Percentiles rank a stretch among this genome's conserved stretches.
Conservation (phyloP, 306 rosid genomes). For the Benincasa hispida region DNA sequence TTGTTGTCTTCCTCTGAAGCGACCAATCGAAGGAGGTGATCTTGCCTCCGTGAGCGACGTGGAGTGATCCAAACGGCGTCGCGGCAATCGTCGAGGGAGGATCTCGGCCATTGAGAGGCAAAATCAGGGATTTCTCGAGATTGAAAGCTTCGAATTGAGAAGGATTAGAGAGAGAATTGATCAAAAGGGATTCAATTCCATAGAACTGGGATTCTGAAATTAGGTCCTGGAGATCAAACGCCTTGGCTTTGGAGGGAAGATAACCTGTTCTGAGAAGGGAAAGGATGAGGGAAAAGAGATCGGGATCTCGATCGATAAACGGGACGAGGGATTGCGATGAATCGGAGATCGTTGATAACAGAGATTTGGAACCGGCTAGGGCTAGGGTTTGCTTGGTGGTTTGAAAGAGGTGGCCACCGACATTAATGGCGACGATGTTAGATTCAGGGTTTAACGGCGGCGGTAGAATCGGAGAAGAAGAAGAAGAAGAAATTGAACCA, state of each 20-base stretch:
- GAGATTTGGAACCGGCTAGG: slow-evolving; percentile 44
- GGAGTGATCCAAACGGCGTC: slow-evolving; percentile 54
- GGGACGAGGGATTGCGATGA: slow-evolving; percentile 25
- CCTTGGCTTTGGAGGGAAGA: slow-evolving; percentile 72
- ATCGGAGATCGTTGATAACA: slow-evolving; percentile 39
- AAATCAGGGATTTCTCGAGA: slow-evolving; percentile 45
- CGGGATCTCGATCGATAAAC: slow-evolving; percentile 84
- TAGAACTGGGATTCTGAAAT: slow-evolving; percentile 63
- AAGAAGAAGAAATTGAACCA: background rate
- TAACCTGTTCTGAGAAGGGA: slow-evolving; percentile 86
- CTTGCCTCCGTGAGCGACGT: slow-evolving; percentile 84
- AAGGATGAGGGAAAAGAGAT: slow-evolving; percentile 62
- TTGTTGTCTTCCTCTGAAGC: slow-evolving; percentile 55
- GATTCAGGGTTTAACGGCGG: background rate
- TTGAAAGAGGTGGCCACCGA: slow-evolving; percentile 77
- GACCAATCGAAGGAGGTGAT: slow-evolving; percentile 93
- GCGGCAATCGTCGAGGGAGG: slow-evolving; percentile 64
- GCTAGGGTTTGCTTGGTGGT: slow-evolving; percentile 77
- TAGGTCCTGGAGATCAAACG: slow-evolving; percentile 60
- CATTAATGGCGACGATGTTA: slow-evolving; percentile 57
- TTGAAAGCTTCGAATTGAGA: slow-evolving; percentile 77
- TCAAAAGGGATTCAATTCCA: slow-evolving; percentile 52
- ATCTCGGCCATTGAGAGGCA: slow-evolving; percentile 68
- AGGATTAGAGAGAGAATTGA: slow-evolving; percentile 57
- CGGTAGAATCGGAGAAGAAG: background rate